Evolutionary conservation across 2,329 filamentous ascomycete genomes (phyloP).

Genomic region (Beauveria australis): DNA sequence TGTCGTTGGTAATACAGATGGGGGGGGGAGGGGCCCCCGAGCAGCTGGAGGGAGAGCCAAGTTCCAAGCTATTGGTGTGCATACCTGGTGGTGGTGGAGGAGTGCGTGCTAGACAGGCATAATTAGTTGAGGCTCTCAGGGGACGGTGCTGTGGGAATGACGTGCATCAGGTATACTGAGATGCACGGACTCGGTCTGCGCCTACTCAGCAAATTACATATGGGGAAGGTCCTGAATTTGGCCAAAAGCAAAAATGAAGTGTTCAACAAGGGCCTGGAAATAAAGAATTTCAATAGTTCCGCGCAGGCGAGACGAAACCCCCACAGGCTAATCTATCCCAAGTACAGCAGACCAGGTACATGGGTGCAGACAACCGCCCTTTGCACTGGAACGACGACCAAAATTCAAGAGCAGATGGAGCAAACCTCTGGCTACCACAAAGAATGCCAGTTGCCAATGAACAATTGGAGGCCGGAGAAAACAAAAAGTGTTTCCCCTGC

Average conservation of each 20-base stretch:
- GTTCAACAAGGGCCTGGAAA: too few relatives aligned
- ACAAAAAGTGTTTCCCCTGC: background rate
- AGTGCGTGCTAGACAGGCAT: background rate
- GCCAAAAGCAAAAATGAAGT: too few relatives aligned
- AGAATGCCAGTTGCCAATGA: too few relatives aligned
- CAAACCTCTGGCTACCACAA: too few relatives aligned
- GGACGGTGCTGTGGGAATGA: background rate
- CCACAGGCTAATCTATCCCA: background rate
- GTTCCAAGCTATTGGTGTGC: too few relatives aligned
- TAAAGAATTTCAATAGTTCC: too few relatives aligned
- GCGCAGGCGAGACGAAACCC: too few relatives aligned
- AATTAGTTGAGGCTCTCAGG: background rate
- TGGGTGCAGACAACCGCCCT: background rate
- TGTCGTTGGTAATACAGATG: background rate
- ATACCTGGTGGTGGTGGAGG: too few relatives aligned
- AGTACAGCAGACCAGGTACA: background rate
- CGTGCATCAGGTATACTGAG: constrained; percentile 7
- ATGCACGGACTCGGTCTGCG: background rate
- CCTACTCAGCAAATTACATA: too few relatives aligned
- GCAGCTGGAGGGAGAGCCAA: background rate
- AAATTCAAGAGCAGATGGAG: background rate
- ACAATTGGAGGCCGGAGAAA: background rate
- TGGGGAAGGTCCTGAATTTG: too few relatives aligned
- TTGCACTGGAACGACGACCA: too few relatives aligned
- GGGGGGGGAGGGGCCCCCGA: too few relatives aligned